Evolutionary conservation across 805 yeast genomes (phyloP), one percentile per base, ranked within the genome.

Genomic region (Saccharomycopsis babjevae): DNA sequence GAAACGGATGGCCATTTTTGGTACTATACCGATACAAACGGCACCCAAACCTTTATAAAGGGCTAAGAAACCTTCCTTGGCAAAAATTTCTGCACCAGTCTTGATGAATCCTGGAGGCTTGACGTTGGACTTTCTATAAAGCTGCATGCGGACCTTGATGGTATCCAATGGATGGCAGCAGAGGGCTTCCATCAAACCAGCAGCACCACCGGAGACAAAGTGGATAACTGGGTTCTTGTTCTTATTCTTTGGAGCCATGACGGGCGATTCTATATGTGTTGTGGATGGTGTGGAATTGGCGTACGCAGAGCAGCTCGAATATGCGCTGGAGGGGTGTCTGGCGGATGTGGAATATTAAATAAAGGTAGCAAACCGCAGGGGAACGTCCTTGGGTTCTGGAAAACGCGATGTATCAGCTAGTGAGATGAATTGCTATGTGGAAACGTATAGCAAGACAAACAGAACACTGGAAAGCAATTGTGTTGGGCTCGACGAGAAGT

Each of bases 151-250:
- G 64, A 93, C 99, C 75, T 93, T 93, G 72, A 93, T 89, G 50
- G 99, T 93, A 72, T 93, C 99, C 68, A 93, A 81, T n/a, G 98
- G 98, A 74, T 93, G 99, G 73, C 99, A 93, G 73, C 93, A 85
- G 65, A 94, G 79, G n/a, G 98, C 99, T 78, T 93, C 99, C 71
- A 92, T 89, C 63, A 93, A 78, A 62, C 99, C 99, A 15, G 99
- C 99, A 7, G 93, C 84, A 69, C 99, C 99, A 68, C 99, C 99
- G 39, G 97, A 94, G 57, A 89, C 78, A 66, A 88, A 78, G 69
- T 87, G 91, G 61, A 85, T 79, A 13, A 84, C 81, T 28, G 85
- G 68, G 59, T 74, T 75, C 61, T 74, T 75, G 50, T 68, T 66
- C 57, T 67, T 65, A 32, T 62, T 66, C 32, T 60, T 60, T 46